These are phyloP conservation scores for Limonium bicolor DNA, from an alignment of 148 eudicot genomes.

Conservation along the genomic window DNA sequence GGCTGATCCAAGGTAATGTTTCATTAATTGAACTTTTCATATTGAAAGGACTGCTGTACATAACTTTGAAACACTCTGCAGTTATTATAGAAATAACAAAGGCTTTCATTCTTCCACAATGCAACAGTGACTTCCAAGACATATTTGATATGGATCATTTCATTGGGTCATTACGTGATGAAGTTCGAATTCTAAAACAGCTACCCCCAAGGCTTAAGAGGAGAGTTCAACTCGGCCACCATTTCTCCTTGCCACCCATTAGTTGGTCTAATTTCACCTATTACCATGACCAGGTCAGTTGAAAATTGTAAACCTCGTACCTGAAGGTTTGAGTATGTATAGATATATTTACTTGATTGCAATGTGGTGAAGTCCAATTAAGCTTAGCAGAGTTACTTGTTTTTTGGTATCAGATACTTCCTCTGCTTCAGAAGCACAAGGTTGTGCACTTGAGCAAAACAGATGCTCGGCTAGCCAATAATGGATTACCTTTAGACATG, in stretches of 20 bases:
- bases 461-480: conserved; percentile 28
- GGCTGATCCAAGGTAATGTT: conserved; percentile 25
- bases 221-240: conserved; percentile 10
- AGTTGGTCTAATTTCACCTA: conserved; percentile 32
- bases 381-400: background rate
- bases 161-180: conserved; percentile 25
- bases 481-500: conserved; percentile 21
- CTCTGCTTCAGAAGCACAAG: conserved; percentile 12
- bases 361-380: no score
- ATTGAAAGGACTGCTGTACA: background rate
- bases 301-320: no score
- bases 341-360: no score
- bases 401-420: conserved; percentile 18
- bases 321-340: background rate
- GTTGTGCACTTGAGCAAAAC: conserved; percentile 25
- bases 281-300: conserved; percentile 14
- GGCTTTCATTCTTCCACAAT: no score
- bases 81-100: no score
- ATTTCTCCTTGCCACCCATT: conserved; percentile 23
- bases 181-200: conserved; percentile 22
- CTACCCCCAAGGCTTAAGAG: conserved; percentile 21
- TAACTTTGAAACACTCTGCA: no score
- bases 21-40: background rate
- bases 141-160: conserved; percentile 34
- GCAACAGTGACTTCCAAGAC: conserved; percentile 25